A percentile compares a stretch with the other conserved stretches of the same genome.
Evolutionary conservation across 805 yeast species (phyloP).

Genomic region (Saccharomyces paradoxus): DNA sequence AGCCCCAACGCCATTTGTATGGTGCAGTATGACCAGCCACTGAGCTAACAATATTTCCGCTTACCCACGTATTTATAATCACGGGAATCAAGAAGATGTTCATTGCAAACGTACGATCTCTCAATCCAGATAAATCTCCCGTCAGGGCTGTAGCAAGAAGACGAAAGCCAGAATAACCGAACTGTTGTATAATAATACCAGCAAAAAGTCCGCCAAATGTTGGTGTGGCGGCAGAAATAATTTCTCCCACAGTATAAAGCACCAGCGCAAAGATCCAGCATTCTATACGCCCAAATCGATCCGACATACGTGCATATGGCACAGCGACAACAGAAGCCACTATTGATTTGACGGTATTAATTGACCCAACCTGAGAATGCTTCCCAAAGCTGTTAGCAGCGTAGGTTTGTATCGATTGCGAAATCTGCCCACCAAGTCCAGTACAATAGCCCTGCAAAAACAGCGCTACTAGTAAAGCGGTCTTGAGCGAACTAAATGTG

Average conservation of each 20-base stretch:
- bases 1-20: slow-evolving; percentile 38
- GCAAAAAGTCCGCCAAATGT: not conserved
- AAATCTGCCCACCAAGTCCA: slow-evolving; percentile 1
- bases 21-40: slow-evolving; percentile 16
- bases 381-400: not conserved
- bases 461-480: not conserved
- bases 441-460: slow-evolving; percentile 1
- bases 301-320: not conserved
- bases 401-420: not conserved
- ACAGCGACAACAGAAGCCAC: not conserved
- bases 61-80: slow-evolving; percentile 57
- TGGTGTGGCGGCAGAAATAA: not conserved
- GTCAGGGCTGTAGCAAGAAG: not conserved
- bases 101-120: not conserved
- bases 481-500: slow-evolving; percentile 3
- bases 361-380: not conserved
- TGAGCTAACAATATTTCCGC: slow-evolving; percentile 40
- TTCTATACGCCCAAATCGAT: not conserved
- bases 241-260: not conserved
- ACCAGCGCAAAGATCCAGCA: not conserved
- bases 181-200: not conserved
- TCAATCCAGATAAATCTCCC: not conserved
- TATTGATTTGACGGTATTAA: not conserved
- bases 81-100: slow-evolving; percentile 34
- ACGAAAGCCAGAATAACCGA: not conserved